phyloP scores from a whole-genome alignment of 345 rosid species.

The Ceriops tagal region DNA sequence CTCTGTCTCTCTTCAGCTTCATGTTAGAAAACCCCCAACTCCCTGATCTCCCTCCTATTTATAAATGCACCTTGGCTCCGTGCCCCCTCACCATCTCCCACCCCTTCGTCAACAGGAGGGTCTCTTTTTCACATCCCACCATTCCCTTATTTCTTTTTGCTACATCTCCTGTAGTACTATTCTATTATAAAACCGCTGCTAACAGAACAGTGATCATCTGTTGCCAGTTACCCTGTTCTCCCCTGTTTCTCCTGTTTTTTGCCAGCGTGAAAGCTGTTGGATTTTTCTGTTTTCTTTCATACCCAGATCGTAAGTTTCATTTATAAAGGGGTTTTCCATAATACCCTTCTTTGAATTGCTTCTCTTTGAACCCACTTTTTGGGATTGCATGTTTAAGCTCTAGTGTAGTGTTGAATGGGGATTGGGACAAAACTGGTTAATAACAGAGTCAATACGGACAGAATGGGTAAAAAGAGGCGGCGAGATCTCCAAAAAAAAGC shows the following conservation, averaged over 20 bases:
- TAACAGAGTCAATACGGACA: slow-evolving; percentile 19
- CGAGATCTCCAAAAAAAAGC: slow-evolving; percentile 28
- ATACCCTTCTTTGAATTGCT: slow-evolving; percentile 8
- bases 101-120: slow-evolving; percentile 22
- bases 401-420: slow-evolving; percentile 45
- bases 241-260: slow-evolving; percentile 16
- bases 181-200: background rate
- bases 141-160: background rate
- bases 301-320: slow-evolving; percentile 14
- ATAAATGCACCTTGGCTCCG: slow-evolving; percentile 10
- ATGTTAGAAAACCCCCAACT: slow-evolving; percentile 16
- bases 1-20: slow-evolving; percentile 20
- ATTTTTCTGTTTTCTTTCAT: background rate
- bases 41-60: slow-evolving; percentile 5
- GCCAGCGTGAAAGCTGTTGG: background rate
- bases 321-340: background rate
- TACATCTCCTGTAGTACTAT: background rate
- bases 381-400: background rate
- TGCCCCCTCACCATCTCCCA: background rate
- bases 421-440: slow-evolving; percentile 43
- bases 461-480: slow-evolving; percentile 36
- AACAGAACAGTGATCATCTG: background rate
- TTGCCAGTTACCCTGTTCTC: background rate
- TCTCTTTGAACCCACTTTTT: background rate
- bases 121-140: slow-evolving; percentile 19